Evolutionary conservation across 768 basidiomycete genomes (phyloP), one percentile per base, ranked within the genome.

Genomic region (Mycena floridula): DNA sequence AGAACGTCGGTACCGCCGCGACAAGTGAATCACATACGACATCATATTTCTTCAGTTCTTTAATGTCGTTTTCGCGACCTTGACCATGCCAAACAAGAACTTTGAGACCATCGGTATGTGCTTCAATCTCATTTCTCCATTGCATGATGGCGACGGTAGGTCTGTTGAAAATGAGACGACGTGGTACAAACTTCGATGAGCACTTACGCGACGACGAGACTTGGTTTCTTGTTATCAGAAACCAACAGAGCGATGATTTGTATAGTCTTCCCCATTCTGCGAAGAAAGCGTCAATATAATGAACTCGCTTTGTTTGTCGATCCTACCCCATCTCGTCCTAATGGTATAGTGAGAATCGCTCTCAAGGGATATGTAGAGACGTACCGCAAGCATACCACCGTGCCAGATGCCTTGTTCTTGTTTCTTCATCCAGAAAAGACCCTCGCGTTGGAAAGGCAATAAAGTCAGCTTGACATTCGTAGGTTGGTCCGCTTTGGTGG

Each of bases 371-470:
- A 38, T 15, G 16, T 18, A 50, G 22, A 9, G 2, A 68, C 84
- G 54, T 63, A 89, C 89, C 16, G 93, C 91, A 43, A 97, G 72
- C 80, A 97, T 84, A 4, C 95, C 96, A 27, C 95, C 96, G 39
- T 73, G 69, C 89, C 94, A 98, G 2, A 80, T 64, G 6, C 87
- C 76, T 43, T 82, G 68, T 61, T 99, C 96, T 67, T 98, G 96
- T 57, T 89, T 75, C 53, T 80, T 77, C 91, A 99, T 95, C 96
- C 96, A 99, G 56, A 72, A 84, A 50, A 99, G 69, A 64, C 89
- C 91, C 66, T 99, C 96, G 42, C 78, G 80, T 61, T 99, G 96
- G 76, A 98, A 99, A 1, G 94, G 95, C 26, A 99, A 69, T 3
- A 99, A 75, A 0, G 76, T 81, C 40, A 89, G 75, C 60, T 91